phyloP scores from a whole-genome alignment of 345 rosid genomes.

The Eucalyptus curtisii region DNA sequence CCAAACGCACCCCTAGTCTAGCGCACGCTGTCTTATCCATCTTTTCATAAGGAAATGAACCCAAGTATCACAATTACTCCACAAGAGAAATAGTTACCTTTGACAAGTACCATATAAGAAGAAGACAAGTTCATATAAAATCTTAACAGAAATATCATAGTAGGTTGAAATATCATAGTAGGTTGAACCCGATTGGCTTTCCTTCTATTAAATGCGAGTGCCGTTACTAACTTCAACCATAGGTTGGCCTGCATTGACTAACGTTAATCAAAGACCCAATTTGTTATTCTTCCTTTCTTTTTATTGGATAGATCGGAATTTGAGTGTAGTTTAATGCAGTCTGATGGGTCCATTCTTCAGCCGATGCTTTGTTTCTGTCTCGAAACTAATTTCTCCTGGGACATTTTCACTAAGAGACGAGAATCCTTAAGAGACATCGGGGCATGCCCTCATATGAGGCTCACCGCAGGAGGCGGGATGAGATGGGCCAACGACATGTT shows the following conservation, averaged over 20 bases:
- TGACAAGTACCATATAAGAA: neutral
- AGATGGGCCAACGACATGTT: neutral
- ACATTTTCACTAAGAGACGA: neutral
- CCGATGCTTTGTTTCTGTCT: neutral
- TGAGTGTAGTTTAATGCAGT: neutral
- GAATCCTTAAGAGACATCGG: neutral
- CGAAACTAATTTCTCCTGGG: neutral
- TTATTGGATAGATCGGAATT: neutral
- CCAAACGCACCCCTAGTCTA: too few species aligned
- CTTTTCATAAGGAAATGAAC: neutral
- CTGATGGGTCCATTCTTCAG: neutral
- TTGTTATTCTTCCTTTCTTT: neutral
- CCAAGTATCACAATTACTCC: neutral
- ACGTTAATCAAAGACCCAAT: neutral
- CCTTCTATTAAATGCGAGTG: neutral
- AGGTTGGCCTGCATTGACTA: neutral
- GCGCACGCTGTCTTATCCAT: accelerated
- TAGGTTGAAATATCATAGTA: neutral
- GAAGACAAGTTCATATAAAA: neutral
- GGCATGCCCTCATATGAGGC: neutral
- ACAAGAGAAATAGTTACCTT: neutral
- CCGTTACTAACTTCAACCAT: neutral
- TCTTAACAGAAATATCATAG: neutral
- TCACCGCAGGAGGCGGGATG: neutral
- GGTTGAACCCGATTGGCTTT: neutral